Evolutionary conservation across 1,284 basidiomycete genomes (phyloP), one percentile per base, ranked within the genome.

Genomic region (Ganoderma lingzhi): DNA sequence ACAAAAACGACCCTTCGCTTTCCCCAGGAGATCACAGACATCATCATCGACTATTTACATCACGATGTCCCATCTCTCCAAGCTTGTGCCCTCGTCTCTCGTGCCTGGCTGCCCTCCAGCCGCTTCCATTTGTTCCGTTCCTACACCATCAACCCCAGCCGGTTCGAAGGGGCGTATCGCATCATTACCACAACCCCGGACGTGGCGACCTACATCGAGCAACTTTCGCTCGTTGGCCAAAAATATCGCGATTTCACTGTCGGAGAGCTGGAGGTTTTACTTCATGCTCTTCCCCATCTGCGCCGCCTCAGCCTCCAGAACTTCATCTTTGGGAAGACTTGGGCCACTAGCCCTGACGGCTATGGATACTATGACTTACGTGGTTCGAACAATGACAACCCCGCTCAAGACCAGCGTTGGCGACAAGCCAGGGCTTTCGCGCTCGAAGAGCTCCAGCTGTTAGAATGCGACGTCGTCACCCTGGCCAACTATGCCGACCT

Each of bases 41-140:
- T 51, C 9, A 10, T 51, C 48, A 23, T 51, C 8, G 48, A 51
- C 48, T 51, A 23, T 23, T 51, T 51, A 12, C 48, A 51, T 12
- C n/a, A 51, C 48, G 48, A 51, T n/a, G 9, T 23, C 2, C 8
- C 5, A 51, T 51, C 48, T 10, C 48, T 51, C 48, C 48, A 3
- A 23, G n/a, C 48, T 51, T 51, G 48, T 51, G n/a, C 48, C 48
- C 9, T 51, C n/a, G n/a, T 51, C n/a, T 51, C n/a, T 23, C 48
- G 12, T n/a, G 8, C 48, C n/a, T 51, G 48, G 45, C 12, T 51
- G 48, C 48, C n/a, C n/a, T 10, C 45, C 48, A 23, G 48, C 12
- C 48, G 48, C n/a, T 51, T 51, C 48, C 48, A 51, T 12, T 12
- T 51, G n/a, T 51, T 51, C 48, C 48, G n/a, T 12, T 23, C 9